Conservation (phyloP, 2,329 filamentous ascomycete species). For the Alternaria conjuncta region DNA sequence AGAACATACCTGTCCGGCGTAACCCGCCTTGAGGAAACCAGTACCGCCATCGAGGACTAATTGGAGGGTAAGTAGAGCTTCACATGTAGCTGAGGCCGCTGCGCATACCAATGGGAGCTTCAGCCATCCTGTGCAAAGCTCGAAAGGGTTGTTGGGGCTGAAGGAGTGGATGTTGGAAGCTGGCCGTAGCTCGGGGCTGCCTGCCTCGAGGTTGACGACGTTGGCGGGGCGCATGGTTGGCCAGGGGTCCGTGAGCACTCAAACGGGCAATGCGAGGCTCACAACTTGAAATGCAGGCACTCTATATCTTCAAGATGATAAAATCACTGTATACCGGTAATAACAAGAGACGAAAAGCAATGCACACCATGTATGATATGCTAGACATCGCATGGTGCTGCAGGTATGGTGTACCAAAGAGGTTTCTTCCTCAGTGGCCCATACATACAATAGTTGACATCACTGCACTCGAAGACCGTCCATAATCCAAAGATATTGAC, state of each 20-base stretch:
- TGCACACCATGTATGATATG: background rate
- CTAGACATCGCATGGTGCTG: background rate
- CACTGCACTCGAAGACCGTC: background rate
- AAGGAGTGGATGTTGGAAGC: constrained; percentile 16
- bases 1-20: constrained; percentile 79
- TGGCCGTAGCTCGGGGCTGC: constrained; percentile 17
- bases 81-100: constrained; percentile 6
- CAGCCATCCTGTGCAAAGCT: constrained; percentile 51
- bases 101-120: constrained; percentile 57
- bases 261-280: constrained; percentile 22
- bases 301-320: background rate
- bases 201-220: constrained; percentile 37
- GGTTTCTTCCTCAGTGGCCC: background rate
- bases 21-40: constrained; percentile 99
- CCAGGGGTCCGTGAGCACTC: constrained; percentile 27
- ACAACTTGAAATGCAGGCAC: background rate
- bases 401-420: background rate
- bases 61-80: constrained; percentile 38
- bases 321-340: too few species aligned
- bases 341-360: background rate
- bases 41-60: constrained; percentile 99
- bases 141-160: constrained; percentile 14
- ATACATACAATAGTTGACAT: background rate
- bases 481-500: rapidly evolving
- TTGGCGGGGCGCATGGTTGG: constrained; percentile 33